These are phyloP conservation scores for Plectranthus barbatus DNA, from an alignment of 257 asterid species.

Conservation along the genomic window DNA sequence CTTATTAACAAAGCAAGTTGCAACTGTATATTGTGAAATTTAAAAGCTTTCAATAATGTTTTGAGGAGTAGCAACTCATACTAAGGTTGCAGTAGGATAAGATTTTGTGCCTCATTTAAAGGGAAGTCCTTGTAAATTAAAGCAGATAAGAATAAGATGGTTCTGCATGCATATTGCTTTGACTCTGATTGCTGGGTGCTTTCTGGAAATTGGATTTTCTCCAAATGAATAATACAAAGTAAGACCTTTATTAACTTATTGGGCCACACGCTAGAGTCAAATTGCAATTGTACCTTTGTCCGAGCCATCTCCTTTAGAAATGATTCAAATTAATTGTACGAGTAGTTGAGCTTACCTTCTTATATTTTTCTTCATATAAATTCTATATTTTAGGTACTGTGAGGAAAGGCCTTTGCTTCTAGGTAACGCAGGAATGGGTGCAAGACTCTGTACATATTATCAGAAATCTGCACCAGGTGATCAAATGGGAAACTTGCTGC, in stretches of 20 bases:
- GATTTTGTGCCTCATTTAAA: not conserved
- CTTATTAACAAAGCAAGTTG: not conserved
- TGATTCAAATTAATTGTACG: not conserved
- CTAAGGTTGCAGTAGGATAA: not conserved
- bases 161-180: not conserved
- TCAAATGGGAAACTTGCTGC: conserved; percentile 60
- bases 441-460: conserved; percentile 89
- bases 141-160: not conserved
- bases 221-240: not conserved
- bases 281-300: not conserved
- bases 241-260: not conserved
- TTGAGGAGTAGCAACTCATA: not conserved
- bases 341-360: conserved; percentile 8
- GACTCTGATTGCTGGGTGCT: not conserved
- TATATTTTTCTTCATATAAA: conserved; percentile 14
- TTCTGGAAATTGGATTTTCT: not conserved
- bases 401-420: conserved; percentile 98
- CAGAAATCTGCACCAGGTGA: conserved; percentile 75
- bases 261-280: not conserved
- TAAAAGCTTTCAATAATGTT: too few relatives aligned
- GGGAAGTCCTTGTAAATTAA: not conserved
- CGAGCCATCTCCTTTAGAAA: not conserved
- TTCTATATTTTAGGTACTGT: conserved; percentile 59
- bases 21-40: not conserved
- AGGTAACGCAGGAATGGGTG: conserved; percentile 97